Conservation (phyloP, 495 filamentous ascomycete species). For the Penicillium paradoxum region DNA sequence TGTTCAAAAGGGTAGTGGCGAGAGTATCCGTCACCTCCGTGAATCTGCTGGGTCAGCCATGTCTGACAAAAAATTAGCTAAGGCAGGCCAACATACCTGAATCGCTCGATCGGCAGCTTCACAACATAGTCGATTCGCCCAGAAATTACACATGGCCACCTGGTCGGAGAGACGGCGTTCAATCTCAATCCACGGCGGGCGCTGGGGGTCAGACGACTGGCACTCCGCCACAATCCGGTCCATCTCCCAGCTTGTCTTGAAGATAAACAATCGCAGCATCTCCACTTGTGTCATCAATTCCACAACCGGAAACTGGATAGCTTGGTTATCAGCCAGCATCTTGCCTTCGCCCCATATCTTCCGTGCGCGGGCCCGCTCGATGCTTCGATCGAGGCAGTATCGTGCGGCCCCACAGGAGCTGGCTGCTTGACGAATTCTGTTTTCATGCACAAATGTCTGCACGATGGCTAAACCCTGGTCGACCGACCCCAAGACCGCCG, state of each 20-base stretch:
- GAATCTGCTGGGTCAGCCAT: conserved; percentile 28
- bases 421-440: conserved; percentile 56
- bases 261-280: conserved; percentile 56
- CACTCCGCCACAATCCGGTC: conserved; percentile 43
- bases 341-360: conserved; percentile 49
- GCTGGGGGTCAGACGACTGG: conserved; percentile 4
- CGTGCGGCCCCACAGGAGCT: conserved; percentile 52
- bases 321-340: conserved; percentile 52
- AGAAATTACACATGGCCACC: conserved; percentile 61
- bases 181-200: conserved; percentile 39
- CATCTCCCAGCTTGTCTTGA: conserved; percentile 56
- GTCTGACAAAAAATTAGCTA: neutral
- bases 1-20: conserved; percentile 48
- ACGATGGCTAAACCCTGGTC: conserved; percentile 50
- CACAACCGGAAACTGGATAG: conserved; percentile 56
- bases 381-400: conserved; percentile 50
- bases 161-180: conserved; percentile 51
- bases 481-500: conserved; percentile 43
- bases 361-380: conserved; percentile 47
- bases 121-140: conserved; percentile 53
- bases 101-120: conserved; percentile 57
- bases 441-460: conserved; percentile 60
- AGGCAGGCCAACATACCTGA: conserved; percentile 30
- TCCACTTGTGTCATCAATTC: conserved; percentile 55
- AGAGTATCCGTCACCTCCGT: conserved; percentile 48